Conservation (phyloP, 2,329 filamentous ascomycete genomes). For the Arthrinium puccinioides region DNA sequence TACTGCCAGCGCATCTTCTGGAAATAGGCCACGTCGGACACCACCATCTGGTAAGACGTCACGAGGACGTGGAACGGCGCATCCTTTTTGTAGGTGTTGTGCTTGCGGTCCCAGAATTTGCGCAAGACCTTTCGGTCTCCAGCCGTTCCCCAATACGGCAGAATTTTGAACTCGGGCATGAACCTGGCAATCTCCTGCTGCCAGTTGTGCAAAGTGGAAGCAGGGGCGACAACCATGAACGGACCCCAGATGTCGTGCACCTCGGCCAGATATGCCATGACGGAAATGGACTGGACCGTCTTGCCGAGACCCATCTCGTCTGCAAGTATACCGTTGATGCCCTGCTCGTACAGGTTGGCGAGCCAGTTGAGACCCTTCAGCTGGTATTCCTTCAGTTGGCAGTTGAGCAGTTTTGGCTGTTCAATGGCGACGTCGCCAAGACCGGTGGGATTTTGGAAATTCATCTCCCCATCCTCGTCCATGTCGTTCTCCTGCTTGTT, state of each 20-base stretch:
- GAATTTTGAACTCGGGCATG: conserved; percentile 86
- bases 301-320: conserved; percentile 99
- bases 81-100: conserved; percentile 89
- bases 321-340: conserved; percentile 97
- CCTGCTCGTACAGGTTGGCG: conserved; percentile 97
- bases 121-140: conserved; percentile 91
- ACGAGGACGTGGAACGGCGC: conserved; percentile 93
- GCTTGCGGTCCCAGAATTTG: conserved; percentile 98
- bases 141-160: conserved; percentile 96
- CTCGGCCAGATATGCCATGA: conserved; percentile 97
- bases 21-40: conserved; percentile 93
- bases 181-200: conserved; percentile 96
- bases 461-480: conserved; percentile 95
- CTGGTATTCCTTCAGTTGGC: conserved; percentile 97
- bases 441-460: conserved; percentile 97
- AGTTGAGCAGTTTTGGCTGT: conserved; percentile 87
- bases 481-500: conserved; percentile 66
- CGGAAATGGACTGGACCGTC: conserved; percentile 96
- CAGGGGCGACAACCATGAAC: conserved; percentile 91
- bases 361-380: conserved; percentile 99
- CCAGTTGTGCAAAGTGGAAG: conserved; percentile 97
- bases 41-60: conserved; percentile 95
- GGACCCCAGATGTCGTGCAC: conserved; percentile 98
- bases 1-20: conserved; percentile 99
- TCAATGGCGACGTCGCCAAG: conserved; percentile 90